These are phyloP conservation scores for Dendrobium officinale DNA, from an alignment of 106 monocot species.

Conservation along the genomic window DNA sequence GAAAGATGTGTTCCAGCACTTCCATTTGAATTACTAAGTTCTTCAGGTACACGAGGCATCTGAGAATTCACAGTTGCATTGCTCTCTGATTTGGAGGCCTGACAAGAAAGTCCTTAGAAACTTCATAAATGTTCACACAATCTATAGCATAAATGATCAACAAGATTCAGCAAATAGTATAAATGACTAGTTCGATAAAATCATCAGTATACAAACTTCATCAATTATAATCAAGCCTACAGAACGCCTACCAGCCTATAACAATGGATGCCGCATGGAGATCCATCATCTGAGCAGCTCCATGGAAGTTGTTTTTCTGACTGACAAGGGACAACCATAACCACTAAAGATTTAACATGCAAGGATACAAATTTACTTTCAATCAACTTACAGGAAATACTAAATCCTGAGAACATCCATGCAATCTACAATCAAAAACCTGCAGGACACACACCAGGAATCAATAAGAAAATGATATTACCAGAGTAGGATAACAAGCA, in stretches of 20 bases:
- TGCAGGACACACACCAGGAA: constrained; percentile 15
- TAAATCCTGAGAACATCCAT: constrained; percentile 98
- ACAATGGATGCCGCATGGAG: constrained; percentile 73
- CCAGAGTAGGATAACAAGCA: neutral
- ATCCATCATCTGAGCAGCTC: constrained; percentile 56
- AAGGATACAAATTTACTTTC: constrained; percentile 2
- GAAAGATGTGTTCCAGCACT: constrained; percentile 25
- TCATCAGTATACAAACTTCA: neutral
- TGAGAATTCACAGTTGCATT: constrained; percentile 29
- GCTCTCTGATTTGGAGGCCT: constrained; percentile 52
- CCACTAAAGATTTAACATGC: neutral
- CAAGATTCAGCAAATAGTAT: neutral
- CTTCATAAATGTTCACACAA: neutral
- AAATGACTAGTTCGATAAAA: neutral
- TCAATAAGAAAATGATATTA: neutral
- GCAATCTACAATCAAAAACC: constrained; percentile 98
- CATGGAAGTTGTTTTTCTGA: constrained; percentile 79
- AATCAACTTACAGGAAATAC: constrained; percentile 86
- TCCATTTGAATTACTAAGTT: constrained; percentile 35
- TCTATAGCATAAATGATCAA: neutral
- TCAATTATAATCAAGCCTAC: neutral
- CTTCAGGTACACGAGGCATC: constrained; percentile 23
- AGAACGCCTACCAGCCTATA: constrained; percentile 44
- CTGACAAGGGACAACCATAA: constrained; percentile 34
- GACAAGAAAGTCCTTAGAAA: constrained; percentile 3